Conservation (phyloP, 2,329 filamentous ascomycete genomes). For the Fusarium sp. region DNA sequence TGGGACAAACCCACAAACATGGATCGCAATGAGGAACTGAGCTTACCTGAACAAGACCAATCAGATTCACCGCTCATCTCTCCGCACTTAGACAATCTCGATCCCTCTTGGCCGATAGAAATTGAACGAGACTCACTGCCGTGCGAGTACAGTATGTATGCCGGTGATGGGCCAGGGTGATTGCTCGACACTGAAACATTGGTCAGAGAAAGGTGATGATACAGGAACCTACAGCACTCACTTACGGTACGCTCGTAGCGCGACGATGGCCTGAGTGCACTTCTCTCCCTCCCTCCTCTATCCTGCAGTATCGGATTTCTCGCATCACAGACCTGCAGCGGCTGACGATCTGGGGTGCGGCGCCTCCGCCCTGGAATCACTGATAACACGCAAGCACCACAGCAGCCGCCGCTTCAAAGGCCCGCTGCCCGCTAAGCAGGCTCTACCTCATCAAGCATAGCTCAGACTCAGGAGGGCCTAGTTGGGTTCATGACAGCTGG, state of each 20-base stretch:
- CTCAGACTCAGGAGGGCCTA: slow-evolving; percentile 25
- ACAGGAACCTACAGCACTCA: slow-evolving; percentile 2
- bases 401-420: slow-evolving; percentile 25
- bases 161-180: slow-evolving; percentile 8
- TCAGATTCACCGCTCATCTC: slow-evolving; percentile 28
- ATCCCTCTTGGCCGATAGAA: slow-evolving; percentile 33
- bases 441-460: slow-evolving; percentile 34
- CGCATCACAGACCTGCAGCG: slow-evolving; percentile 41
- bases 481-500: slow-evolving; percentile 42
- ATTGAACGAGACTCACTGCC: slow-evolving; percentile 26
- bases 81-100: slow-evolving; percentile 42
- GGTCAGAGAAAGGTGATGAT: slow-evolving; percentile 14
- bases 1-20: slow-evolving; percentile 24
- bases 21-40: slow-evolving; percentile 29
- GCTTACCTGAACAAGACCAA: slow-evolving; percentile 39
- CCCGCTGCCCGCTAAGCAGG: slow-evolving; percentile 24
- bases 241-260: slow-evolving; percentile 1
- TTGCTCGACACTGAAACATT: slow-evolving; percentile 28
- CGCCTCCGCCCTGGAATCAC: slow-evolving; percentile 32
- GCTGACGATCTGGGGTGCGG: slow-evolving; percentile 43
- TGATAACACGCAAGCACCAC: slow-evolving; percentile 31
- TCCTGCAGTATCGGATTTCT: slow-evolving; percentile 38
- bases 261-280: slow-evolving; percentile 9
- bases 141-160: slow-evolving; percentile 11
- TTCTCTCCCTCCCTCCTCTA: slow-evolving; percentile 6